phyloP scores from a whole-genome alignment of 768 basidiomycete species.

The Tremella mesenterica region DNA sequence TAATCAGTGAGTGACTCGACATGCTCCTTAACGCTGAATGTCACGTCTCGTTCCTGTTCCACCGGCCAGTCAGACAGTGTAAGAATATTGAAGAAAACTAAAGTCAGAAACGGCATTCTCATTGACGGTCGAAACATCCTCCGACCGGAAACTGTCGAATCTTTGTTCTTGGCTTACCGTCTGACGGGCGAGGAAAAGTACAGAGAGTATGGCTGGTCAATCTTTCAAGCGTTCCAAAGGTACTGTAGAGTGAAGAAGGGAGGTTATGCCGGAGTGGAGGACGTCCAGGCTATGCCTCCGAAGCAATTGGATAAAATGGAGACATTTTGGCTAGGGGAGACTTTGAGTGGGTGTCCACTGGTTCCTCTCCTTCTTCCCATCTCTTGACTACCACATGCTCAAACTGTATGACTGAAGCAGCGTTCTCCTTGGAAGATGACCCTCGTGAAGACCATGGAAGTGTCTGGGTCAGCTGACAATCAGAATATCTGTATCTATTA shows the following conservation, averaged over 20 bases:
- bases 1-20: conserved; percentile 35
- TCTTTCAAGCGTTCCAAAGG: conserved; percentile 79
- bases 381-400: not conserved
- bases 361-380: not conserved
- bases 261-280: conserved; percentile 72
- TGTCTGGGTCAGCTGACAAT: not conserved
- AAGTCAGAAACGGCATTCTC: conserved; percentile 20
- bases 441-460: not conserved
- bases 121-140: conserved; percentile 92
- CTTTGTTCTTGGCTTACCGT: conserved; percentile 82
- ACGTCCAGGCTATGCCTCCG: conserved; percentile 69
- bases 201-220: conserved; percentile 74
- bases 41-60: too few relatives aligned
- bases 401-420: too few relatives aligned
- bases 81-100: too few relatives aligned
- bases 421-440: not conserved
- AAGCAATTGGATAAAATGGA: conserved; percentile 84
- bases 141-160: conserved; percentile 89
- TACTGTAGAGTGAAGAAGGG: conserved; percentile 69
- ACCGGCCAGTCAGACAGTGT: too few relatives aligned
- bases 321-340: conserved; percentile 72
- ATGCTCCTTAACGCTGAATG: too few relatives aligned
- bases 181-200: conserved; percentile 75
- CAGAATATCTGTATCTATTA: conserved; percentile 73
- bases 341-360: conserved; percentile 25